Conservation (phyloP, 352 stramenopile species). For the Phytophthora foliorum region DNA sequence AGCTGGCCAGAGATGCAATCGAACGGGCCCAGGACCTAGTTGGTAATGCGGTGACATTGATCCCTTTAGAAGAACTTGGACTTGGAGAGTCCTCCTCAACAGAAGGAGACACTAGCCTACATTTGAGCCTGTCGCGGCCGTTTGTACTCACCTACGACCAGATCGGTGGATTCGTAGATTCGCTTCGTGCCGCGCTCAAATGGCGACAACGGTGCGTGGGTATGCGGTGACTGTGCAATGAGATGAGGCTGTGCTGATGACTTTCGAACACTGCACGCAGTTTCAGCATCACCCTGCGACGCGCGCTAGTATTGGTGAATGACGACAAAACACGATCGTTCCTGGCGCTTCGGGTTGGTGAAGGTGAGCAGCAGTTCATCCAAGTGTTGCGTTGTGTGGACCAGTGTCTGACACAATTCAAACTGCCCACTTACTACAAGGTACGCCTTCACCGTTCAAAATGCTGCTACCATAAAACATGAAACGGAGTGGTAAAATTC, state of each 20-base stretch:
- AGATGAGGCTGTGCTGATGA: background rate
- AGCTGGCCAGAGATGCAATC: constrained; percentile 40
- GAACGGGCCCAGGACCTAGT: constrained; percentile 42
- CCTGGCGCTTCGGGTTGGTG: constrained; percentile 58
- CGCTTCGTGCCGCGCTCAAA: constrained; percentile 72
- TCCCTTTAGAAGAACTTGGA: constrained; percentile 44
- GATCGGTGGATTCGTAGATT: constrained; percentile 75
- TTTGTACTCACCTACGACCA: constrained; percentile 79
- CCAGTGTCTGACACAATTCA: constrained; percentile 64
- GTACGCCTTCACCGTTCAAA: constrained; percentile 33
- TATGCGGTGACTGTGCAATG: background rate
- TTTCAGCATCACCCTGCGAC: constrained; percentile 55
- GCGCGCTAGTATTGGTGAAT: constrained; percentile 65
- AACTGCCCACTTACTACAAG: constrained; percentile 71
- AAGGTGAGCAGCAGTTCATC: constrained; percentile 46
- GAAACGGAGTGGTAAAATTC: constrained; percentile 35
- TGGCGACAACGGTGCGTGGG: constrained; percentile 68
- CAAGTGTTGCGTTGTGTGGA: constrained; percentile 67
- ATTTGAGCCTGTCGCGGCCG: constrained; percentile 83
- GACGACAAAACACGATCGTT: constrained; percentile 85
- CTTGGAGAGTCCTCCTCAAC: constrained; percentile 10
- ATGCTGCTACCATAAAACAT: constrained; percentile 2
- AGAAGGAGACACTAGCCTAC: constrained; percentile 32
- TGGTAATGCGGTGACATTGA: constrained; percentile 35
- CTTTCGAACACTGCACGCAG: constrained; percentile 23